Conservation (phyloP, 495 filamentous ascomycete species). For the Aspergillus sparsus region DNA sequence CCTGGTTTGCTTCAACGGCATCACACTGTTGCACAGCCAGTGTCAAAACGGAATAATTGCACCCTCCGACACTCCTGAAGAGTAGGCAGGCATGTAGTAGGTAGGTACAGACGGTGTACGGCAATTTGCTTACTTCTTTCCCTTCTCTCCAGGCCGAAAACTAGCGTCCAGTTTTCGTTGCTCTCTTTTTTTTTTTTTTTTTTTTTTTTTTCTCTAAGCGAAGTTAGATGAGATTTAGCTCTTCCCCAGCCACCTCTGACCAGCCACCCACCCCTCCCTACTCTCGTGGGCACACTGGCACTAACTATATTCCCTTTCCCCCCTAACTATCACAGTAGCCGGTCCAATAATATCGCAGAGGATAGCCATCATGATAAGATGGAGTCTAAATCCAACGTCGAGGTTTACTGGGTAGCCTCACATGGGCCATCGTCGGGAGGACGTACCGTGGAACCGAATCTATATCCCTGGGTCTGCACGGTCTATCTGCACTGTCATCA, state of each 20-base stretch:
- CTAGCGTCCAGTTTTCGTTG: background rate
- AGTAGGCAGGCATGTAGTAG: too few relatives aligned
- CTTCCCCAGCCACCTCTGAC: background rate
- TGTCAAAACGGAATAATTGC: background rate
- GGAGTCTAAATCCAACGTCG: background rate
- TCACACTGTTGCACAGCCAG: slow-evolving; percentile 8
- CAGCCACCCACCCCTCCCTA: background rate
- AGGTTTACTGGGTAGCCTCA: background rate
- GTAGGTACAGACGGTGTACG: background rate
- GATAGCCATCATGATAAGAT: slow-evolving; percentile 2
- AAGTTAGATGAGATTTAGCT: too few relatives aligned
- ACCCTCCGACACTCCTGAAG: background rate
- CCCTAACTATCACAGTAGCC: background rate
- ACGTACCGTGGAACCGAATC: background rate
- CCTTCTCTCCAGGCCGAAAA: background rate
- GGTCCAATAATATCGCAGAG: background rate
- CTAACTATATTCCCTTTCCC: background rate
- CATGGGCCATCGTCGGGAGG: background rate
- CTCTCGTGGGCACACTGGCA: background rate
- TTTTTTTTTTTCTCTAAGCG: too few relatives aligned
- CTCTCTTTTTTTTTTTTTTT: background rate
- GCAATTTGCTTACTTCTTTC: background rate
- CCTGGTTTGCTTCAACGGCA: slow-evolving; percentile 8
- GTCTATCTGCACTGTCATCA: background rate
- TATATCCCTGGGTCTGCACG: background rate